Percentiles rank a stretch among this genome's conserved stretches.
These are phyloP conservation scores for Macadamia tetraphylla DNA, from an alignment of 164 flowering plant genomes.

Conservation along the genomic window DNA sequence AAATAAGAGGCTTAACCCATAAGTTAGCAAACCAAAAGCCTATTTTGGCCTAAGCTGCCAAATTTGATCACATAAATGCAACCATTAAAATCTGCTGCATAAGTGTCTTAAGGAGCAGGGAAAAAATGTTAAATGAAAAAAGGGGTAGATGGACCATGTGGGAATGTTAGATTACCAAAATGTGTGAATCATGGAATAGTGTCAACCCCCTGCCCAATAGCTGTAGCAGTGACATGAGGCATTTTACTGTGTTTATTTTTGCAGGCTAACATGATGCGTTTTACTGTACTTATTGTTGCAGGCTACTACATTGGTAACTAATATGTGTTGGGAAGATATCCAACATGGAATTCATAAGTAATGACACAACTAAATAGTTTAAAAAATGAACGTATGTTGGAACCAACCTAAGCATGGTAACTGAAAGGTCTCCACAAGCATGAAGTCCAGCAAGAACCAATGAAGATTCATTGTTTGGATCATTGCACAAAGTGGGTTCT, in stretches of 20 bases:
- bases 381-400: background rate
- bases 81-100: too few species aligned
- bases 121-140: too few species aligned
- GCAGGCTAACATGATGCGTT: background rate
- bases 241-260: background rate
- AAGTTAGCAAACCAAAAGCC: too few species aligned
- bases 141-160: too few species aligned
- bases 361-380: background rate
- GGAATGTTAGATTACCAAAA: background rate
- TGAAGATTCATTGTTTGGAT: constrained; percentile 21
- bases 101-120: too few species aligned
- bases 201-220: background rate
- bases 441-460: constrained; percentile 91
- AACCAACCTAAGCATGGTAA: constrained; percentile 76
- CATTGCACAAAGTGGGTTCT: constrained; percentile 7
- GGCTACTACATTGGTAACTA: background rate
- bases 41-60: too few species aligned
- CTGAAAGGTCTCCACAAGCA: constrained; percentile 97
- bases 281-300: background rate
- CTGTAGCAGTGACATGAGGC: background rate
- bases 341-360: background rate
- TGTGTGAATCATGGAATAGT: background rate
- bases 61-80: too few species aligned
- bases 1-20: too few species aligned
- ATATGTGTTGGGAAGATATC: background rate